Conservation (phyloP, 768 basidiomycete species). For the Hortiboletus flavorubellus region DNA sequence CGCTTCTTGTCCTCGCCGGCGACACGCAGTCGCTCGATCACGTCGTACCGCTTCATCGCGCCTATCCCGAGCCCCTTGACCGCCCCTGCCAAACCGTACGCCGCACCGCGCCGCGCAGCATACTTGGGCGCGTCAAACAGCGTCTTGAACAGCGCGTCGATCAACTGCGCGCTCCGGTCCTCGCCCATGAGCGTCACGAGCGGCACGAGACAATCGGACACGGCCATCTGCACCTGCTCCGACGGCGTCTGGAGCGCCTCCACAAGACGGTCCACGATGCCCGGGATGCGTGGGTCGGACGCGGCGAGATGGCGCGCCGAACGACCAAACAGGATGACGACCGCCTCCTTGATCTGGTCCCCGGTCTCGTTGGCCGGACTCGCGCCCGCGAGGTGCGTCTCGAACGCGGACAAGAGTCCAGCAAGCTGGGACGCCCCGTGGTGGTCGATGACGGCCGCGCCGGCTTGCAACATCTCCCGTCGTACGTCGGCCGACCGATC, state of each 20-base stretch:
- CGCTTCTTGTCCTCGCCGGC: slow-evolving; percentile 88
- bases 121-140: slow-evolving; percentile 82
- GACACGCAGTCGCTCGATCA: slow-evolving; percentile 67
- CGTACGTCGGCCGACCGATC: slow-evolving; percentile 82
- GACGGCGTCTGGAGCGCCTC: slow-evolving; percentile 91
- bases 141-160: slow-evolving; percentile 73
- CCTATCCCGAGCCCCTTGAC: slow-evolving; percentile 88
- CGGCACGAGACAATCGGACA: slow-evolving; percentile 92
- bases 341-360: slow-evolving; percentile 91
- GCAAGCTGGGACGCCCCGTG: slow-evolving; percentile 74
- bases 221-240: slow-evolving; percentile 94
- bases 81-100: slow-evolving; percentile 92
- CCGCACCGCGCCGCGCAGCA: slow-evolving; percentile 92
- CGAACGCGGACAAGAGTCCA: slow-evolving; percentile 77
- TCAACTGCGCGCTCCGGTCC: slow-evolving; percentile 44
- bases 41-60: slow-evolving; percentile 78
- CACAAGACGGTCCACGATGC: slow-evolving; percentile 80
- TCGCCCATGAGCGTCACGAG: slow-evolving; percentile 68
- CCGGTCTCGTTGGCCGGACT: slow-evolving; percentile 63
- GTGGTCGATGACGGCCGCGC: slow-evolving; percentile 73
- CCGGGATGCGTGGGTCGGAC: slow-evolving; percentile 71
- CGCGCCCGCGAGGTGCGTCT: slow-evolving; percentile 59
- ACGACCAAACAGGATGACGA: slow-evolving; percentile 91
- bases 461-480: slow-evolving; percentile 83
- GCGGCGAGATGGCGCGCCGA: slow-evolving; percentile 84